Conservation (phyloP, 2,329 filamentous ascomycete genomes). For the Nemania bipapillata region DNA sequence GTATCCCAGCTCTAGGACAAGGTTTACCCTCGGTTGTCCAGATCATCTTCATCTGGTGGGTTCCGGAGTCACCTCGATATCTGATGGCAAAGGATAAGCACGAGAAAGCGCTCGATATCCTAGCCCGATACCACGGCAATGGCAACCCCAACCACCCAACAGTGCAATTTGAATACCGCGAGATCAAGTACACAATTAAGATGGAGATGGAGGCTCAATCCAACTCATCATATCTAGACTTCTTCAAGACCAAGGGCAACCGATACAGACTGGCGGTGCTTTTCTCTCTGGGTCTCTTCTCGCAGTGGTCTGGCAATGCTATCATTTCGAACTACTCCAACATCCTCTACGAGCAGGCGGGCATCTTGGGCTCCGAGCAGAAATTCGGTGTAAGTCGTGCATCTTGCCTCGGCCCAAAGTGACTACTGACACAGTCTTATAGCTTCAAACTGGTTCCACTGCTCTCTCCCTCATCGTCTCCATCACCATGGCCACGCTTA, state of each 20-base stretch:
- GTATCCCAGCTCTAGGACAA: conserved; percentile 61
- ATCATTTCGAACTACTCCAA: conserved; percentile 69
- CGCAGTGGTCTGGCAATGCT: conserved; percentile 69
- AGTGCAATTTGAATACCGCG: conserved; percentile 68
- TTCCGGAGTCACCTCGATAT: conserved; percentile 55
- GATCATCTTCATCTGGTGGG: conserved; percentile 61
- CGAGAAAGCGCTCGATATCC: conserved; percentile 65
- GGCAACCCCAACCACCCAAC: conserved; percentile 62
- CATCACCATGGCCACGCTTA: conserved; percentile 62
- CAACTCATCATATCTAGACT: conserved; percentile 63
- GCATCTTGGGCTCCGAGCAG: conserved; percentile 59
- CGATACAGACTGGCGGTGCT: conserved; percentile 65
- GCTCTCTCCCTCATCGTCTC: conserved; percentile 65
- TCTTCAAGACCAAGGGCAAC: conserved; percentile 67
- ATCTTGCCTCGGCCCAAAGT: not conserved
- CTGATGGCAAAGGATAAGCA: conserved; percentile 63
- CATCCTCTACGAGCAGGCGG: conserved; percentile 64
- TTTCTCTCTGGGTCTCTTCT: conserved; percentile 67
- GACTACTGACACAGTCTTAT: conserved; percentile 45
- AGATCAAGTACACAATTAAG: conserved; percentile 68
- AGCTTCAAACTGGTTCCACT: conserved; percentile 61
- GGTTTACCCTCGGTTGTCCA: conserved; percentile 60
- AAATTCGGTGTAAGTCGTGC: conserved; percentile 57
- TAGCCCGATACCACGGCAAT: conserved; percentile 68
- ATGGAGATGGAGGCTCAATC: conserved; percentile 61